These are phyloP conservation scores for Capronia epimyces DNA, from an alignment of 2,329 filamentous ascomycete genomes.

Conservation along the genomic window DNA sequence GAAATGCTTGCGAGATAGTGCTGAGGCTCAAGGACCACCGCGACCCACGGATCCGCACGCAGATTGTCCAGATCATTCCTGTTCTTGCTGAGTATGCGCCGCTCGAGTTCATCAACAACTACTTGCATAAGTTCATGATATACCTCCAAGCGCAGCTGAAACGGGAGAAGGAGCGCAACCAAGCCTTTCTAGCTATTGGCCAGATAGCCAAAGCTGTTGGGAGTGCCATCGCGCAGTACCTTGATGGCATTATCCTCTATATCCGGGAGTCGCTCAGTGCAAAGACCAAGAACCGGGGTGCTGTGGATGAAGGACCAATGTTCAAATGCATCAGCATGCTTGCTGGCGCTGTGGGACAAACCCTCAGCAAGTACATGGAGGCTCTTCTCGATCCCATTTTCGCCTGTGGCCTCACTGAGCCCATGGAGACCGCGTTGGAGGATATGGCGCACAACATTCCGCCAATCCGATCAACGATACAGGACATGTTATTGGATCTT, in stretches of 20 bases:
- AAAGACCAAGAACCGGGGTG: slow-evolving; percentile 47
- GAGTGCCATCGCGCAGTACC: slow-evolving; percentile 87
- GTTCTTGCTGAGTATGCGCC: slow-evolving; percentile 90
- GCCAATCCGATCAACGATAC: slow-evolving; percentile 84
- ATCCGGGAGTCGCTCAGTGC: slow-evolving; percentile 65
- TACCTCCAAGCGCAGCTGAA: slow-evolving; percentile 91
- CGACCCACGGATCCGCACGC: slow-evolving; percentile 79
- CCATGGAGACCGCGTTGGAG: slow-evolving; percentile 88
- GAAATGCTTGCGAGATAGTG: slow-evolving; percentile 86
- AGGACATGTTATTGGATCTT: slow-evolving; percentile 90
- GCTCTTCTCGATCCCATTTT: slow-evolving; percentile 93
- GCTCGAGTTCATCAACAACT: slow-evolving; percentile 76
- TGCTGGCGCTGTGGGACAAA: slow-evolving; percentile 90
- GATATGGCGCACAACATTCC: slow-evolving; percentile 99
- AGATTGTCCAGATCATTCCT: slow-evolving; percentile 85
- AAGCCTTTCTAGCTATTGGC: slow-evolving; percentile 91
- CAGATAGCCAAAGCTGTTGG: slow-evolving; percentile 95
- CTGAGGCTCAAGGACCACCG: slow-evolving; percentile 88
- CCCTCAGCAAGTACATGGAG: slow-evolving; percentile 97
- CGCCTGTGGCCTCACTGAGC: slow-evolving; percentile 87
- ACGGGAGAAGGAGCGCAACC: slow-evolving; percentile 87
- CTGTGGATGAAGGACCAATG: slow-evolving; percentile 64
- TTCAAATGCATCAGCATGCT: slow-evolving; percentile 98
- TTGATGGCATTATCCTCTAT: slow-evolving; percentile 89
- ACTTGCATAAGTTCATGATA: slow-evolving; percentile 94